Evolutionary conservation across 2,329 filamentous ascomycete species (phyloP).

Genomic region (Phyllosticta capitalensis): DNA sequence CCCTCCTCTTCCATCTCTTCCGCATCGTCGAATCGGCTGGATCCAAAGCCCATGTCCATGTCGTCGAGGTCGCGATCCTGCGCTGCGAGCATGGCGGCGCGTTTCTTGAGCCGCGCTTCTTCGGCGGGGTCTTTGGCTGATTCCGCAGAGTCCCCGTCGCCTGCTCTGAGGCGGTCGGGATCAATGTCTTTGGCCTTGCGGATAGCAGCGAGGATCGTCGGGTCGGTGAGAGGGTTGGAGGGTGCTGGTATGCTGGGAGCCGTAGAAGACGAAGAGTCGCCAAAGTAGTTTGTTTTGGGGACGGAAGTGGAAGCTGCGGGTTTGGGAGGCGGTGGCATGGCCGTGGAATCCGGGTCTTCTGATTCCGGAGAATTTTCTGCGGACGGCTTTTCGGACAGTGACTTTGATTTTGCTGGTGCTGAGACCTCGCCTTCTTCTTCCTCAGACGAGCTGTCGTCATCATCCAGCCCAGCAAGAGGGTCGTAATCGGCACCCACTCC

Average conservation of each 20-base stretch:
- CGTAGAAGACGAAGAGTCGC: conserved; percentile 15
- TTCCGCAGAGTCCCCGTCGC: conserved; percentile 33
- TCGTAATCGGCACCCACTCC: conserved; percentile 52
- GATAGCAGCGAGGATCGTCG: conserved; percentile 62
- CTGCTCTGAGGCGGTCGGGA: conserved; percentile 28
- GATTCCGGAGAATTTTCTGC: background rate
- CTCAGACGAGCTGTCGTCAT: conserved; percentile 39
- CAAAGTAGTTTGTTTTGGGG: conserved; percentile 12
- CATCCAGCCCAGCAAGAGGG: conserved; percentile 44
- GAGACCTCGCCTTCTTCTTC: conserved; percentile 19
- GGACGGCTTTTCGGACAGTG: background rate
- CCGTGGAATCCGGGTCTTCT: conserved; percentile 7
- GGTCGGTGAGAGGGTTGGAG: conserved; percentile 24
- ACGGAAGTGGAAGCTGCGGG: background rate
- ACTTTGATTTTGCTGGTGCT: conserved; percentile 5
- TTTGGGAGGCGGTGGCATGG: conserved; percentile 9
- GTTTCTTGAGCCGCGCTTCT: conserved; percentile 55
- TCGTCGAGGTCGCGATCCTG: conserved; percentile 76
- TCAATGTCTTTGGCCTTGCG: conserved; percentile 71
- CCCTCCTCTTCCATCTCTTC: conserved; percentile 61
- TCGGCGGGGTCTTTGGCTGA: conserved; percentile 43
- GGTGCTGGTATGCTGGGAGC: conserved; percentile 16
- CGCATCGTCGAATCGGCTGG: conserved; percentile 76
- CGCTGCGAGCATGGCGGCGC: conserved; percentile 57
- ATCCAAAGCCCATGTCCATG: conserved; percentile 90